Conservation (phyloP, 768 basidiomycete species). For the Trametes punicea region DNA sequence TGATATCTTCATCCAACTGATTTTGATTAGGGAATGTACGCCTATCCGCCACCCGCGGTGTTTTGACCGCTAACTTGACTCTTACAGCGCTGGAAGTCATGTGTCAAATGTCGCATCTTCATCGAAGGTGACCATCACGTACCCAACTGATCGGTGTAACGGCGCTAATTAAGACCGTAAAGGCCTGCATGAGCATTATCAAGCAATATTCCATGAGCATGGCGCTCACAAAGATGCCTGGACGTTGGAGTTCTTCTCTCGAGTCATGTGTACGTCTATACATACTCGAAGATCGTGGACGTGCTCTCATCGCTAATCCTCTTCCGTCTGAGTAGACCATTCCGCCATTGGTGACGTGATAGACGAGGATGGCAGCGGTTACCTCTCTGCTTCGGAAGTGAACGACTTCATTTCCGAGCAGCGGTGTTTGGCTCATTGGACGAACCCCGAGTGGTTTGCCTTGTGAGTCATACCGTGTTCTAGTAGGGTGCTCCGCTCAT, state of each 20-base stretch:
- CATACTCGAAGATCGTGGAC: too few species aligned
- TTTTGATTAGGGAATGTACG: conserved; percentile 4
- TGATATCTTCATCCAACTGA: neutral
- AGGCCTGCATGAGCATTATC: conserved; percentile 3
- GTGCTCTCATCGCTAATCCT: neutral
- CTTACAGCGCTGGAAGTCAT: conserved; percentile 4
- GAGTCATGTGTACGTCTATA: conserved; percentile 4
- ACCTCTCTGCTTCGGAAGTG: conserved; percentile 10
- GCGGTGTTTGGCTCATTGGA: neutral
- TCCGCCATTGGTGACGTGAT: conserved; percentile 13
- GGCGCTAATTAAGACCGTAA: neutral
- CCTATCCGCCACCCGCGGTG: neutral
- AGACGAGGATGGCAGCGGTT: conserved; percentile 13
- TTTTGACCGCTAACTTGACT: neutral
- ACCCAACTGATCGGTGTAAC: too few species aligned
- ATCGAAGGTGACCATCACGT: neutral
- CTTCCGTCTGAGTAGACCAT: too few species aligned
- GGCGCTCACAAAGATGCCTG: conserved; percentile 3
- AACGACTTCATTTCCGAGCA: conserved; percentile 9
- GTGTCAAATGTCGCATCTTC: conserved; percentile 7
- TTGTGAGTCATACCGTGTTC: conserved; percentile 2
- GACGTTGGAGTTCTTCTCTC: conserved; percentile 10
- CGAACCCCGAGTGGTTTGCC: conserved; percentile 10
- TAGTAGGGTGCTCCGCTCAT: too few species aligned
- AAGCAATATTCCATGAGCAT: neutral